A percentile compares a stretch with the other conserved stretches of the same genome.
phyloP scores from a whole-genome alignment of 2,329 filamentous ascomycete species.

The Raffaelea albimanens region DNA sequence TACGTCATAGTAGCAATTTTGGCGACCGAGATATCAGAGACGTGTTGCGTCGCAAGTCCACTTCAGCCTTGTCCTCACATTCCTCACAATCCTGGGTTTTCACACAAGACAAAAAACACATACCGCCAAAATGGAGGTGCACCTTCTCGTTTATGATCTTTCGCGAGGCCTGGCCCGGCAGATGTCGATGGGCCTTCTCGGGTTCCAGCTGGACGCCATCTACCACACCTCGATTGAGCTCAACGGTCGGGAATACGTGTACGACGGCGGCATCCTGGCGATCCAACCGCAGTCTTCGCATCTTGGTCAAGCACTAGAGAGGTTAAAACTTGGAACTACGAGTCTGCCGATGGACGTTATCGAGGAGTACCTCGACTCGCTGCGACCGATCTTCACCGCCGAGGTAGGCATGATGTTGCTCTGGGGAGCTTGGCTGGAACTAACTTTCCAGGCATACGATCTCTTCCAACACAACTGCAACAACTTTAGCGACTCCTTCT shows the following conservation, averaged over 20 bases:
- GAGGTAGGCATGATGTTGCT: conserved; percentile 33
- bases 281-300: conserved; percentile 76
- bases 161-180: conserved; percentile 50
- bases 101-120: too few species aligned
- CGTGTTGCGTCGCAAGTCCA: too few species aligned
- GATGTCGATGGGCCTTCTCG: conserved; percentile 42
- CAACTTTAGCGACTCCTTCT: conserved; percentile 89
- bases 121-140: conserved; percentile 53
- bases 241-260: conserved; percentile 78
- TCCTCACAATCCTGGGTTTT: too few species aligned
- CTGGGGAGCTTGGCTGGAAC: conserved; percentile 4
- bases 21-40: too few species aligned
- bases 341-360: conserved; percentile 72
- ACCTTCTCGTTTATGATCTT: conserved; percentile 71
- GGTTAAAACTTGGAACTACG: conserved; percentile 65
- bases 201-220: conserved; percentile 71
- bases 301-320: conserved; percentile 74
- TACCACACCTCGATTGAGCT: conserved; percentile 92
- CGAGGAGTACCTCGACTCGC: conserved; percentile 75
- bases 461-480: conserved; percentile 92
- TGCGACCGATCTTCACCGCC: conserved; percentile 72
- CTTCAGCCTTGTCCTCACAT: too few species aligned
- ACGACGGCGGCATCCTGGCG: conserved; percentile 77
- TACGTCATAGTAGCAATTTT: too few species aligned
- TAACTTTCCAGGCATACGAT: conserved; percentile 61